Conservation (phyloP, 306 rosid genomes). For the Biancaea sappan region DNA sequence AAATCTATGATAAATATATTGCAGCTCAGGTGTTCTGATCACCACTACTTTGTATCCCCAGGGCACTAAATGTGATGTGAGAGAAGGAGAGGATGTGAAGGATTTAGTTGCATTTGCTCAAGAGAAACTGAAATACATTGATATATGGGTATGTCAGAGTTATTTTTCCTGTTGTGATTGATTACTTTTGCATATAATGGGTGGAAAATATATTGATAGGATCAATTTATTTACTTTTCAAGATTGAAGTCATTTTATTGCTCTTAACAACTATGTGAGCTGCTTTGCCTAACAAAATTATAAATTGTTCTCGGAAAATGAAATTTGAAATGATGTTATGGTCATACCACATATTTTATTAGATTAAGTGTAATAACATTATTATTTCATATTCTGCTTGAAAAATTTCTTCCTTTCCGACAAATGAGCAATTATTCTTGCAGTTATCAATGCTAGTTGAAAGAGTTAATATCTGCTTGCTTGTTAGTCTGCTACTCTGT, state of each 20-base stretch:
- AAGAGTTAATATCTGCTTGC: not conserved
- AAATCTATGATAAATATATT: constrained; percentile 1
- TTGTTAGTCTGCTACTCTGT: not conserved
- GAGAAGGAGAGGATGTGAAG: constrained; percentile 80
- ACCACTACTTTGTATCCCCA: constrained; percentile 42
- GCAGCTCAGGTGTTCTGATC: constrained; percentile 28
- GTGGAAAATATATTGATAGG: not conserved
- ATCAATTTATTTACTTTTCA: constrained; percentile 20
- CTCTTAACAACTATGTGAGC: constrained; percentile 12
- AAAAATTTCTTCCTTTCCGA: not conserved
- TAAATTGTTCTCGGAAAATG: not conserved
- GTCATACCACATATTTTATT: not conserved
- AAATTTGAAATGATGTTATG: constrained; percentile 4
- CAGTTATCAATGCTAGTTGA: not conserved
- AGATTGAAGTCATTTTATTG: not conserved
- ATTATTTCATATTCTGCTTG: not conserved
- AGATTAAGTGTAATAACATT: not conserved
- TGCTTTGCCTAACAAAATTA: constrained; percentile 5
- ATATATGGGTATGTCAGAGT: constrained; percentile 75
- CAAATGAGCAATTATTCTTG: not conserved
- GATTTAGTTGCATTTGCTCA: constrained; percentile 77
- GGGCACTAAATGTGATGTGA: constrained; percentile 91
- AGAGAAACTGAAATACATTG: constrained; percentile 72
- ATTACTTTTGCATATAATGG: constrained; percentile 10
- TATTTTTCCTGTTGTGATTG: constrained; percentile 6